These are phyloP conservation scores for Colletotrichum sp. DNA, from an alignment of 2,329 filamentous ascomycete species.

Conservation along the genomic window DNA sequence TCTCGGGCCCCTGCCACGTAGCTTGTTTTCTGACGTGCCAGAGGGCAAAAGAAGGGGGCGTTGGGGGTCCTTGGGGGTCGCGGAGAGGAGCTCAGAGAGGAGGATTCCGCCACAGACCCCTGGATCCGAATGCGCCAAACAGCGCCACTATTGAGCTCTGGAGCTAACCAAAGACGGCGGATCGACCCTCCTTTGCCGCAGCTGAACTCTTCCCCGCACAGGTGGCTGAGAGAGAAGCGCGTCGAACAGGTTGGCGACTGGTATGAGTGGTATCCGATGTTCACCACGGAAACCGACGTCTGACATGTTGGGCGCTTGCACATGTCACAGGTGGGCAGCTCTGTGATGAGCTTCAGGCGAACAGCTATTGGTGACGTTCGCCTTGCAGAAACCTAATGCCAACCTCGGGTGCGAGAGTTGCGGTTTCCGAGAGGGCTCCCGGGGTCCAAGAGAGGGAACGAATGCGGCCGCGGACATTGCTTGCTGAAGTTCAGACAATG, in stretches of 20 bases:
- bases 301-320: not conserved
- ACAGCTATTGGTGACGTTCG: not conserved
- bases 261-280: conserved; percentile 9
- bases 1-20: conserved; percentile 15
- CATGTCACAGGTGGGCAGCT: not conserved
- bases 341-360: not conserved
- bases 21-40: conserved; percentile 1
- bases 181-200: not conserved
- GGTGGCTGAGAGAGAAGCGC: not conserved
- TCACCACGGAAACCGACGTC: not conserved
- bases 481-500: not conserved
- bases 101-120: not conserved
- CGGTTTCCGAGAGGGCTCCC: not conserved
- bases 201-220: not conserved
- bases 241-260: not conserved
- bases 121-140: not conserved
- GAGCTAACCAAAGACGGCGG: not conserved
- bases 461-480: not conserved
- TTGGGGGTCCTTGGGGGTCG: not conserved
- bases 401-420: not conserved
- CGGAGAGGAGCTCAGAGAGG: not conserved
- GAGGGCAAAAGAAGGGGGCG: not conserved
- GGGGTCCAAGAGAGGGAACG: not conserved
- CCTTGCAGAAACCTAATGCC: conserved; percentile 1
- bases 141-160: not conserved